Conservation (phyloP, 164 flowering plant genomes). For the Sextonia rubra region DNA sequence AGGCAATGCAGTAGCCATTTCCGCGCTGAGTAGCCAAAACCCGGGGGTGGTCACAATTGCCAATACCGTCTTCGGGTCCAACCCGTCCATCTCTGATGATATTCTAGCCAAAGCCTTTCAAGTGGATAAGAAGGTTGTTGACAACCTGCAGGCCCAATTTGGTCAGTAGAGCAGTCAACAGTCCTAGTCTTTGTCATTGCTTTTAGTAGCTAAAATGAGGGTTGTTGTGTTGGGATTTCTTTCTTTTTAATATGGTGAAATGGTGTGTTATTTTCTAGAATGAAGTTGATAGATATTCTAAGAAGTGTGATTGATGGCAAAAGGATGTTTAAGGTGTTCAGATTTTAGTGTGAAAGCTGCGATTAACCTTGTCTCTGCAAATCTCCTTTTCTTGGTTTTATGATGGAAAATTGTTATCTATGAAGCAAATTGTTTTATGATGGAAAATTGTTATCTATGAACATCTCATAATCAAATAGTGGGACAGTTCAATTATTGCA, state of each 20-base stretch:
- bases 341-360: no score
- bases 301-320: neutral
- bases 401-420: no score
- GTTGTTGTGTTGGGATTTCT: neutral
- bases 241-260: neutral
- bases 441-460: no score
- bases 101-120: slow-evolving; percentile 8
- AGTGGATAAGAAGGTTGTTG: slow-evolving; percentile 8
- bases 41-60: slow-evolving; percentile 15
- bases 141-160: neutral
- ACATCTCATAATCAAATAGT: no score
- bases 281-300: neutral
- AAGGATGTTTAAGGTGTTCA: neutral
- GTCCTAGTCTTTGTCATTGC: neutral
- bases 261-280: neutral
- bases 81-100: slow-evolving; percentile 2
- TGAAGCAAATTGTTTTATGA: no score
- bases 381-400: no score
- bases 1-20: neutral
- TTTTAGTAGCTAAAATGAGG: neutral
- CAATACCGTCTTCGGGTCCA: neutral
- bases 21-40: slow-evolving; percentile 6
- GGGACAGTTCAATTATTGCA: no score
- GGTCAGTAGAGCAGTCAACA: neutral
- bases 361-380: no score